Conservation (phyloP, 257 asterid species). For the Penstemon barbatus region DNA sequence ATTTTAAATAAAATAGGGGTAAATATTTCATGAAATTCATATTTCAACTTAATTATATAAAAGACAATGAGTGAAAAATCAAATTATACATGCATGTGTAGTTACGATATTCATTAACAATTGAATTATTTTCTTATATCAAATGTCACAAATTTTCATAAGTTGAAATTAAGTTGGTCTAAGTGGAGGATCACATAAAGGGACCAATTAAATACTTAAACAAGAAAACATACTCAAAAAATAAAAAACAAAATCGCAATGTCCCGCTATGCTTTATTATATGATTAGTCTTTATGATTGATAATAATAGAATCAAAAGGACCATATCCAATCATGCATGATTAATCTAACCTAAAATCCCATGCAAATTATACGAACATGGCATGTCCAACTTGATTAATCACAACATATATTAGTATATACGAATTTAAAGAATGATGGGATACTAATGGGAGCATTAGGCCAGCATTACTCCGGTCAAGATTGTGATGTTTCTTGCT, state of each 20-base stretch:
- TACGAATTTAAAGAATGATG: neutral
- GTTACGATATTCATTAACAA: too few species aligned
- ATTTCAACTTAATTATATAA: too few species aligned
- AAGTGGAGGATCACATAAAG: slow-evolving; percentile 15
- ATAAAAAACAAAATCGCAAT: neutral
- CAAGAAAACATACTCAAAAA: neutral
- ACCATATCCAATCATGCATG: slow-evolving; percentile 28
- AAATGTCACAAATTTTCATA: too few species aligned
- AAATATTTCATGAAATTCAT: too few species aligned
- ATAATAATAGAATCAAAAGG: slow-evolving; percentile 17
- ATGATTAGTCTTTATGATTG: slow-evolving; percentile 2
- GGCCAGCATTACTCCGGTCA: slow-evolving; percentile 8
- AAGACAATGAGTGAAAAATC: too few species aligned
- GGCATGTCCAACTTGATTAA: slow-evolving; percentile 4
- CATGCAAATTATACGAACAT: slow-evolving; percentile 15
- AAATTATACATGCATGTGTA: too few species aligned
- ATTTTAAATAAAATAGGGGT: too few species aligned
- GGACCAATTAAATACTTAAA: slow-evolving; percentile 10
- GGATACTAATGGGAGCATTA: slow-evolving; percentile 19
- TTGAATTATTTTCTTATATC: too few species aligned
- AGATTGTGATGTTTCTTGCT: slow-evolving; percentile 2
- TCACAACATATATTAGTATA: neutral
- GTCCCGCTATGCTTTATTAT: neutral
- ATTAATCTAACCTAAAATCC: slow-evolving; percentile 1
- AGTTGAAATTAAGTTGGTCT: neutral